These are phyloP conservation scores for Diospyros lotus DNA, from an alignment of 148 eudicot genomes.

Conservation along the genomic window DNA sequence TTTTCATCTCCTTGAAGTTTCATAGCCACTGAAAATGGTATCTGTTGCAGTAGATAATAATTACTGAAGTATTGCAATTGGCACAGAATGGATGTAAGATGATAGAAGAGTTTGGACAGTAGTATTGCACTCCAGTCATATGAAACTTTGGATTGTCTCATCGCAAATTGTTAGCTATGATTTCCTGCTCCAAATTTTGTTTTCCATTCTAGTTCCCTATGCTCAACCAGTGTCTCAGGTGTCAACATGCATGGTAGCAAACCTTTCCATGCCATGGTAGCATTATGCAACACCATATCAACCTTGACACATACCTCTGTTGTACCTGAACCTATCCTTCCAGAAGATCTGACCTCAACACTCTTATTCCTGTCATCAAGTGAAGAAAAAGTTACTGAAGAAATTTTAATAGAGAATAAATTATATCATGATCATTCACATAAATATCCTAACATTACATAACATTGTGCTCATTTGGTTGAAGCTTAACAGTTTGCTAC, in stretches of 20 bases:
- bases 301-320: conserved; percentile 47
- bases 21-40: conserved; percentile 59
- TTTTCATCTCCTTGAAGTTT: conserved; percentile 41
- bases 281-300: not conserved
- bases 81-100: not conserved
- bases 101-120: not conserved
- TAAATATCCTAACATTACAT: not conserved
- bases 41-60: conserved; percentile 29
- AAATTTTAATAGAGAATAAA: not conserved
- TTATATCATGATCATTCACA: not conserved
- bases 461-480: too few relatives aligned
- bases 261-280: not conserved
- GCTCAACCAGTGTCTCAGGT: not conserved
- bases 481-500: too few relatives aligned
- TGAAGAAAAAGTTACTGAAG: not conserved
- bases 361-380: conserved; percentile 48
- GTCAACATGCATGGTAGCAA: not conserved
- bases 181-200: not conserved
- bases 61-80: not conserved
- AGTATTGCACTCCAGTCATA: not conserved
- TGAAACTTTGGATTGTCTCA: not conserved
- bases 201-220: not conserved
- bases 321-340: conserved; percentile 57
- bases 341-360: conserved; percentile 51
- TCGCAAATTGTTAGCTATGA: not conserved